Percentiles rank a stretch among this genome's conserved stretches.
Conservation (phyloP, 78 protist genomes). For the slime mould (Dictyostelium discoideum) region DNA sequence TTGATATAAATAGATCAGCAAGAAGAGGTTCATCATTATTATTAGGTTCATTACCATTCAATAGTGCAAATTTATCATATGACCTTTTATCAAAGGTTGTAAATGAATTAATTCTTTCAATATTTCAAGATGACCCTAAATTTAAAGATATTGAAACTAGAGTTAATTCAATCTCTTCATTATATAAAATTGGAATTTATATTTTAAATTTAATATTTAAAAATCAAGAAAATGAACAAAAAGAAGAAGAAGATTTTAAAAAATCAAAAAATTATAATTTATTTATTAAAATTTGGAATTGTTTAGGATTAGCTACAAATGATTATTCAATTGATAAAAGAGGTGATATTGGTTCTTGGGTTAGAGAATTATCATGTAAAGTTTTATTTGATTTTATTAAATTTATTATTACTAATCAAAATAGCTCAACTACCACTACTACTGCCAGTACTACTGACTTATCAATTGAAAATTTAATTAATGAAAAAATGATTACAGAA, state of each 20-base stretch:
- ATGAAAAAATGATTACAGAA: background rate
- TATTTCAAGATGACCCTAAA: conserved; percentile 54
- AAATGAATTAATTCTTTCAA: conserved; percentile 14
- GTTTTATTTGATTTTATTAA: background rate
- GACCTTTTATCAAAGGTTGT: background rate
- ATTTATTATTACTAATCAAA: background rate
- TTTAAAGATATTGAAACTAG: conserved; percentile 92
- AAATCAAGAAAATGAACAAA: background rate
- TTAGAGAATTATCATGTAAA: conserved; percentile 80
- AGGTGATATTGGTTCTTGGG: conserved; percentile 89
- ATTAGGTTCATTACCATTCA: conserved; percentile 75
- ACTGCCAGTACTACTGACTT: background rate
- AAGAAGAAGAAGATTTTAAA: background rate
- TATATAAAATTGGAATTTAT: conserved; percentile 2
- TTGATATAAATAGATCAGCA: conserved; percentile 54
- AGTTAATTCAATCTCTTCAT: conserved; percentile 81
- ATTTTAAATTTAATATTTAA: background rate
- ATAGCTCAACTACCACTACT: background rate
- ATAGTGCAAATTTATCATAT: background rate
- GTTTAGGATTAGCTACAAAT: conserved; percentile 10
- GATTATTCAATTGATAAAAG: conserved; percentile 81
- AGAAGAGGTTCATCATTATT: conserved; percentile 75
- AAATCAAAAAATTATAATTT: background rate
- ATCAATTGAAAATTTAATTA: background rate
- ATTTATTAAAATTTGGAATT: background rate